Evolutionary conservation across 2,329 filamentous ascomycete species (phyloP), one percentile per base, ranked within the genome.

Genomic region (Claviceps sp.): DNA sequence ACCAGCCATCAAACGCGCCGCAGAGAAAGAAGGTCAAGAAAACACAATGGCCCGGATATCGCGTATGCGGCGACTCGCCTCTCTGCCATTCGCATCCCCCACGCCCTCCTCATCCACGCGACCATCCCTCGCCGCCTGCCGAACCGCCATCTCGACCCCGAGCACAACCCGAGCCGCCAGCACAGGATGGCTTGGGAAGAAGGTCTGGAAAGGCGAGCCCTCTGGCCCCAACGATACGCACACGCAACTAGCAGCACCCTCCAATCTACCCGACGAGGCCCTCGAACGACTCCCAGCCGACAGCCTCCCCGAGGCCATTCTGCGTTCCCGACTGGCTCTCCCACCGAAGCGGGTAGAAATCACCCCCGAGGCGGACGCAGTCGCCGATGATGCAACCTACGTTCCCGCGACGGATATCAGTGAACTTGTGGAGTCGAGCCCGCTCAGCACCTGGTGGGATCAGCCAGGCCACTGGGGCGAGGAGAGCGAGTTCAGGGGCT

Each of bases 361-460:
- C 30, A 11, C 30, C 10, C 30, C 30, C 65, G 13, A 55, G 53
- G 51, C 61, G 65, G 26, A 64, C 60, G 14, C 66, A 70, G 54
- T 65, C 67, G 2, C 45, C 59, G 14, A 56, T 63, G 5, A 65
- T 68, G 60, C 57, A 62, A 61, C 59, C 7, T 81, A 81, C 61
- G 60, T 63, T 3, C 76, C 77, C 3, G 78, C 78, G 16, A 64
- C 64, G 14, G 65, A 64, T 4, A 67, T 68, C 7, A 66, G 70
- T 0, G 74, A 67, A 0, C 67, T 81, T 2, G 70, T 74, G 55
- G 66, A 71, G 48, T 70, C 79, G 13, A 71, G 70, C 42, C 67
- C 72, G 1, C 54, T 78, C 40, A 65, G 65, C 38, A 65, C 64
- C 26, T 82, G 77, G 77, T 82, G 77, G 77, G 70, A 78, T 7